A percentile compares a stretch with the other conserved stretches of the same genome.
Evolutionary conservation across 768 basidiomycete species (phyloP).

Genomic region (Chiua virens): DNA sequence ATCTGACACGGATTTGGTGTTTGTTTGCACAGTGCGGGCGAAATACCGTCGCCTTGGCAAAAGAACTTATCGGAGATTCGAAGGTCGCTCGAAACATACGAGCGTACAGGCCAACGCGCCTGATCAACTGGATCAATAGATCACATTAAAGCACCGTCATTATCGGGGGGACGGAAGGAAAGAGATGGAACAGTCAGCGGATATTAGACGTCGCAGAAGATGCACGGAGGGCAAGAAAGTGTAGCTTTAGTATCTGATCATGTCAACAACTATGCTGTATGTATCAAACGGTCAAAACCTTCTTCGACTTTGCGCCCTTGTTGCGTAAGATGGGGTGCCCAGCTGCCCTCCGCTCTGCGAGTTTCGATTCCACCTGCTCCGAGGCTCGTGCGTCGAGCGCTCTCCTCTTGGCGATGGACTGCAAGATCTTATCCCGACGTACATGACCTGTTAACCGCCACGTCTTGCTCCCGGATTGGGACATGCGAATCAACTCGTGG

Average conservation of each 20-base stretch:
- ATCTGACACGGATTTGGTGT: no score
- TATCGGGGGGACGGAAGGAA: neutral
- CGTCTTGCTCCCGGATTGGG: conserved; percentile 35
- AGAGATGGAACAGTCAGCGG: neutral
- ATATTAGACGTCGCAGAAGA: neutral
- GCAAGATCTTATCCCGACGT: conserved; percentile 51
- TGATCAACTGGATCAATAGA: conserved; percentile 4
- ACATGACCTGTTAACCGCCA: conserved; percentile 43
- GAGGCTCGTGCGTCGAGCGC: conserved; percentile 42
- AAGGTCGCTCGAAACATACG: conserved; percentile 29
- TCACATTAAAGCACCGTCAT: neutral
- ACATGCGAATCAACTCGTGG: conserved; percentile 35
- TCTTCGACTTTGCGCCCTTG: conserved; percentile 12
- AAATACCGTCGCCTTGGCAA: conserved; percentile 32
- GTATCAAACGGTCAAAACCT: conserved; percentile 1
- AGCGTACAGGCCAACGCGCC: conserved; percentile 12
- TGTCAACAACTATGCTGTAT: no score
- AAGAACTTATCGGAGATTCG: conserved; percentile 30
- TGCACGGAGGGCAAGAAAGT: neutral
- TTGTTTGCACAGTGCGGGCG: conserved; percentile 8
- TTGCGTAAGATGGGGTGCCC: conserved; percentile 26
- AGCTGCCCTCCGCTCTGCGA: conserved; percentile 25
- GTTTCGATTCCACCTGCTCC: conserved; percentile 35
- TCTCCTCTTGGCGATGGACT: conserved; percentile 48
- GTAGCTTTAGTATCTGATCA: conserved; percentile 22